Evolutionary conservation across 2,329 filamentous ascomycete species (phyloP).

Genomic region (Monosporascus sp.): DNA sequence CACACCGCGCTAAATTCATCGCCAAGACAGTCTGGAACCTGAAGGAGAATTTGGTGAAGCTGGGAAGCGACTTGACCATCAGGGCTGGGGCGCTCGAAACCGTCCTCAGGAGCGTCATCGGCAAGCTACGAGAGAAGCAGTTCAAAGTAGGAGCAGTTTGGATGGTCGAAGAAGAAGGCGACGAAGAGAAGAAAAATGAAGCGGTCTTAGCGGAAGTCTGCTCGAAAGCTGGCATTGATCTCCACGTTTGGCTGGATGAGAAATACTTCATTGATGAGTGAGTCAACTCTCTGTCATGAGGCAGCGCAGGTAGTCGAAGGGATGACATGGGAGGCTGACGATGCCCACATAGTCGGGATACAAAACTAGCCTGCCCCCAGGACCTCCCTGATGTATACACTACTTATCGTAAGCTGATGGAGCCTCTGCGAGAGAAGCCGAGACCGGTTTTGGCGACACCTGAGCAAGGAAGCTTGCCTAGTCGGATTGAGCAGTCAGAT

Average conservation of each 20-base stretch:
- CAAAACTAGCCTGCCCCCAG: slow-evolving; percentile 50
- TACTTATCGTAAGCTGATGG: slow-evolving; percentile 66
- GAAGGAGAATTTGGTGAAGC: slow-evolving; percentile 54
- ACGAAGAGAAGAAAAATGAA: slow-evolving; percentile 66
- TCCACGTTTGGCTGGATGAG: slow-evolving; percentile 66
- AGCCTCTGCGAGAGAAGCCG: slow-evolving; percentile 64
- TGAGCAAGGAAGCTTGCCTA: slow-evolving; percentile 45
- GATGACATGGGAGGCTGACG: slow-evolving; percentile 5
- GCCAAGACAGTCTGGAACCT: slow-evolving; percentile 70
- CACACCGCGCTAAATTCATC: slow-evolving; percentile 66
- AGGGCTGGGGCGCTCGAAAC: slow-evolving; percentile 59
- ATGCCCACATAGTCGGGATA: slow-evolving; percentile 52
- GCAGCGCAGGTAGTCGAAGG: neutral
- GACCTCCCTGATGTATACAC: slow-evolving; percentile 74
- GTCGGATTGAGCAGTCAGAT: slow-evolving; percentile 42
- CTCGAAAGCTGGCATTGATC: slow-evolving; percentile 47
- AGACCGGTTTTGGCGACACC: slow-evolving; percentile 52
- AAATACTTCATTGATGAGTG: slow-evolving; percentile 79
- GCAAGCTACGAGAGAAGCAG: slow-evolving; percentile 36
- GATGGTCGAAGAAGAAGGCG: slow-evolving; percentile 68
- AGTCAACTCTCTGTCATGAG: slow-evolving; percentile 28
- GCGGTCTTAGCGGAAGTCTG: slow-evolving; percentile 49
- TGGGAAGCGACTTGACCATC: slow-evolving; percentile 58
- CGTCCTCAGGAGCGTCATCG: slow-evolving; percentile 54
- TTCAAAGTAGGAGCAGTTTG: slow-evolving; percentile 59